phyloP scores from a whole-genome alignment of 1,284 basidiomycete species.

The Rhodofomes roseus region DNA sequence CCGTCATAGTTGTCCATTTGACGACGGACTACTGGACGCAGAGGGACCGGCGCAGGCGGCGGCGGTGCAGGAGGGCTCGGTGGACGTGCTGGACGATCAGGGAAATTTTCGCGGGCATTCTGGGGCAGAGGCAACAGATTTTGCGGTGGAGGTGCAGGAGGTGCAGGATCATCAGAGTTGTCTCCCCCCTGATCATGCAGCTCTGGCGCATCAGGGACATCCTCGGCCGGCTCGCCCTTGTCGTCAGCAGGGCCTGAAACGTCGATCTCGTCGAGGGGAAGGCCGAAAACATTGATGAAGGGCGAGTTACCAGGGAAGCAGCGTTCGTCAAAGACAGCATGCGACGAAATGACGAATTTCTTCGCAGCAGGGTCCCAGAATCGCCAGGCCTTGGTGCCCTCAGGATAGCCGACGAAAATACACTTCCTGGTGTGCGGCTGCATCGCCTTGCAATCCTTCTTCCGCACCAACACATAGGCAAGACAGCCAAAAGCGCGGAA shows the following conservation, averaged over 20 bases:
- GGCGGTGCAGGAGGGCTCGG: slow-evolving; percentile 3
- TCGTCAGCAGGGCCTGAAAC: not conserved
- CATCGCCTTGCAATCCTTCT: slow-evolving; percentile 20
- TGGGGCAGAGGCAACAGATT: not conserved
- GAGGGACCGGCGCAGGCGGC: slow-evolving; percentile 4
- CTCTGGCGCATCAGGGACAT: not conserved
- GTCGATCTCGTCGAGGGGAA: not conserved
- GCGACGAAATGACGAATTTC: slow-evolving; percentile 20
- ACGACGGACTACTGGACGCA: slow-evolving; percentile 3
- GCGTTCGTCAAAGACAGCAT: slow-evolving; percentile 28
- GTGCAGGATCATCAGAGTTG: slow-evolving; percentile 7
- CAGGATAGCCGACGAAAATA: slow-evolving; percentile 34
- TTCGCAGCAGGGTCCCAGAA: slow-evolving; percentile 22
- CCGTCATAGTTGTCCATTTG: not conserved
- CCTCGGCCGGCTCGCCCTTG: not conserved
- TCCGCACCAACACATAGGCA: slow-evolving; percentile 24
- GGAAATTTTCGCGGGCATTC: not conserved
- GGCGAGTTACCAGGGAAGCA: slow-evolving; percentile 13
- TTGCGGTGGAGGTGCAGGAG: slow-evolving; percentile 8
- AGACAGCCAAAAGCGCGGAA: slow-evolving; percentile 21
- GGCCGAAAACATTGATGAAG: slow-evolving; percentile 4
- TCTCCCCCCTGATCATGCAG: slow-evolving; percentile 9
- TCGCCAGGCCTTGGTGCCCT: slow-evolving; percentile 25
- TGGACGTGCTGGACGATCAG: not conserved
- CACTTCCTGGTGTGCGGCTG: too few relatives aligned